phyloP scores from a whole-genome alignment of 1,284 basidiomycete genomes.

The Ustilago trichophora region DNA sequence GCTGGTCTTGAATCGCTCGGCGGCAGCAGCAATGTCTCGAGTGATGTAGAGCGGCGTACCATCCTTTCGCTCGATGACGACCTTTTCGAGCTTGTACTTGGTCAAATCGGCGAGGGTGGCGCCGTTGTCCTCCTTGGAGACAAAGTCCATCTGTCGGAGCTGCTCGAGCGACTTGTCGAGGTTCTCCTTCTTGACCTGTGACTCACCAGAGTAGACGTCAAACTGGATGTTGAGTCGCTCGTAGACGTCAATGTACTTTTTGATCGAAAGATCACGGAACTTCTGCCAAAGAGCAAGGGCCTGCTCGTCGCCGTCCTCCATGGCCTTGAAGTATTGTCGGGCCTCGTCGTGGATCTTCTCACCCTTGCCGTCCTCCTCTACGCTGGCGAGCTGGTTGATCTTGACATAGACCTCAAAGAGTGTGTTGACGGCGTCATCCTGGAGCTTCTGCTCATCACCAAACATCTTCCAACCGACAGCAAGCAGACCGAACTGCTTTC shows the following conservation, averaged over 20 bases:
- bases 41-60: conserved; percentile 98
- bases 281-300: conserved; percentile 88
- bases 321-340: conserved; percentile 89
- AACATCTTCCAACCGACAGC: conserved; percentile 92
- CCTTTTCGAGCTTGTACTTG: conserved; percentile 75
- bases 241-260: conserved; percentile 91
- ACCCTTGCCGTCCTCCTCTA: conserved; percentile 71
- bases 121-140: conserved; percentile 59
- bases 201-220: conserved; percentile 94
- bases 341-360: conserved; percentile 79
- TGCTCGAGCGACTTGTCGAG: conserved; percentile 72
- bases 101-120: conserved; percentile 61
- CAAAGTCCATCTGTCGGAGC: conserved; percentile 45
- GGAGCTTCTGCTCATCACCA: conserved; percentile 83
- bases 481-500: conserved; percentile 74
- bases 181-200: conserved; percentile 80
- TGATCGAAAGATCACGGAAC: conserved; percentile 91
- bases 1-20: conserved; percentile 80
- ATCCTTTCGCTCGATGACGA: conserved; percentile 92
- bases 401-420: conserved; percentile 93
- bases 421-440: conserved; percentile 91
- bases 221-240: conserved; percentile 89
- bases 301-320: conserved; percentile 86
- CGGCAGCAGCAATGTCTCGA: conserved; percentile 94
- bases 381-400: conserved; percentile 82